Percentiles rank a stretch among this genome's conserved stretches.
phyloP scores from a whole-genome alignment of 2,329 filamentous ascomycete species.

The Aureobasidium sp. region DNA sequence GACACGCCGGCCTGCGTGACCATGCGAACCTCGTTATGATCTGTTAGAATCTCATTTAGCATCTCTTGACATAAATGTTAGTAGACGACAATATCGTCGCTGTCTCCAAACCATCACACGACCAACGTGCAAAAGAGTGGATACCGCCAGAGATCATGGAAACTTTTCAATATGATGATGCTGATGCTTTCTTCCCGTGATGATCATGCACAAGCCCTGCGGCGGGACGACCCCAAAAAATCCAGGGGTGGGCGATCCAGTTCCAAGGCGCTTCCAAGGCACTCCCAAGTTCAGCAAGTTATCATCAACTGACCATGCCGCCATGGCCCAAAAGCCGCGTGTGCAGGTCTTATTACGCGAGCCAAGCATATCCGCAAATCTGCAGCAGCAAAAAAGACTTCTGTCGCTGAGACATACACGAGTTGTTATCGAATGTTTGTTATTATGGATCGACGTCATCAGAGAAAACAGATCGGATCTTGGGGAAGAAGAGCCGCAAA shows the following conservation, averaged over 20 bases:
- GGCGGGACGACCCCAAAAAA: background rate
- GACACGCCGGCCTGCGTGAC: conserved; percentile 30
- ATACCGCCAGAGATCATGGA: background rate
- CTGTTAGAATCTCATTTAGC: background rate
- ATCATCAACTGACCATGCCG: background rate
- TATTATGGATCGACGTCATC: background rate
- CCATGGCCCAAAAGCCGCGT: background rate
- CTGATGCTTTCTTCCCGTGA: background rate
- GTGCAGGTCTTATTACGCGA: conserved; percentile 4
- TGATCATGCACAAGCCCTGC: conserved; percentile 9
- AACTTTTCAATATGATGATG: background rate
- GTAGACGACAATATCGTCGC: background rate
- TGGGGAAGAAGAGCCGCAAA: conserved; percentile 1
- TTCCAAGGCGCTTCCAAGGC: background rate
- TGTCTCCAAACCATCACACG: background rate
- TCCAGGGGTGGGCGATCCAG: background rate
- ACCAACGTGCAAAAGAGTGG: background rate
- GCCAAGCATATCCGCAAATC: background rate
- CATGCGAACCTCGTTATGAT: conserved; percentile 14
- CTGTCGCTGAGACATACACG: conserved; percentile 1
- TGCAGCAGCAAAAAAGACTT: background rate
- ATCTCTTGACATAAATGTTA: background rate
- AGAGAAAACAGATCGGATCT: background rate
- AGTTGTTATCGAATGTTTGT: background rate
- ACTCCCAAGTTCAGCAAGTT: background rate